Conservation (phyloP, 139 green algal genomes). For the Tetradesmus lagerheimii region DNA sequence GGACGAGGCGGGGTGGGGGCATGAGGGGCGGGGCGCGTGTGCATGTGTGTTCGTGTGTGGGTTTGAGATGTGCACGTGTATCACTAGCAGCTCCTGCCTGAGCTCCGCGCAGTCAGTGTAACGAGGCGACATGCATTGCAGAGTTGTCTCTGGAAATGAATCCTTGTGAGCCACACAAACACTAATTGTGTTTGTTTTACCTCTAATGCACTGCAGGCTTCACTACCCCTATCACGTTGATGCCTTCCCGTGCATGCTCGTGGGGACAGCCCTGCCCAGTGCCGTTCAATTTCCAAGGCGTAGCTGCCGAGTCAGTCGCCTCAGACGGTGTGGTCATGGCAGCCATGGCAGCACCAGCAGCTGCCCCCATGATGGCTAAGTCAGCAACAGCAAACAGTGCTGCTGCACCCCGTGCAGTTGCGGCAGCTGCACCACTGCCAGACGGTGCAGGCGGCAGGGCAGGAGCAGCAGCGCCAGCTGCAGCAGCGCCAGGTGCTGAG, state of each 20-base stretch:
- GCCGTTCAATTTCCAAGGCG: too few relatives aligned
- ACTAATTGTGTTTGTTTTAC: too few relatives aligned
- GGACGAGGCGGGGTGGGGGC: too few relatives aligned
- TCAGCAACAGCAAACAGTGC: neutral
- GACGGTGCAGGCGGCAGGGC: neutral
- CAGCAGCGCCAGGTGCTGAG: neutral
- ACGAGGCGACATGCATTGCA: too few relatives aligned
- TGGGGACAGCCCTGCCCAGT: neutral
- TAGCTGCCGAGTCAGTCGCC: neutral
- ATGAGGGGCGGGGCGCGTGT: too few relatives aligned
- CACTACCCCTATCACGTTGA: constrained; percentile 5
- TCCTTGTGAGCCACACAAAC: too few relatives aligned
- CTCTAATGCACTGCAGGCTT: too few relatives aligned
- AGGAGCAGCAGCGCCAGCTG: neutral
- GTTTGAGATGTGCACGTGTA: too few relatives aligned
- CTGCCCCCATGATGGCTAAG: constrained; percentile 8
- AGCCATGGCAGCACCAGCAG: neutral
- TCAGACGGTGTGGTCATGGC: neutral
- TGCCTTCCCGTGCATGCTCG: neutral
- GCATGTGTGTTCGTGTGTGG: too few relatives aligned
- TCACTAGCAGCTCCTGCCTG: too few relatives aligned
- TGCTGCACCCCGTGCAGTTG: neutral
- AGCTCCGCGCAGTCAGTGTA: too few relatives aligned
- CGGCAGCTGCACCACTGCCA: neutral
- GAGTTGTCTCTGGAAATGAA: too few relatives aligned